Evolutionary conservation across 441 rosid genomes (phyloP), one percentile per base, ranked within the genome.

Genomic region (Gossypium gossypioides): DNA sequence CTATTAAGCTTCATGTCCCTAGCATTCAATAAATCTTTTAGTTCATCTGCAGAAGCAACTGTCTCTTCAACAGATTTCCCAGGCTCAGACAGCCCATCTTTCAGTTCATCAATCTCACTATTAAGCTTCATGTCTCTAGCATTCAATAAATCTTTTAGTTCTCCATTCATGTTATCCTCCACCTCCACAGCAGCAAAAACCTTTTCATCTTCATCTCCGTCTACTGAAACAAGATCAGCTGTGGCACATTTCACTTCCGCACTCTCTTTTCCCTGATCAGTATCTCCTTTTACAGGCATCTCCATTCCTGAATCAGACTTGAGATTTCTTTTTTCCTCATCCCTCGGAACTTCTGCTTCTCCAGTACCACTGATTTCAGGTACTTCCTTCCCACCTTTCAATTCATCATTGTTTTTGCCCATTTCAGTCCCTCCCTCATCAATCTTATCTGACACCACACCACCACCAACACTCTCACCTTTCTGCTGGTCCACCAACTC

Each of bases 401-500:
- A 12, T 58, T 74, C 80, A 76, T 52, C 75, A 22, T 32, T 22
- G 5, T 4, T 64, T 16, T 8, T 62, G 51, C 68, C 81, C 67
- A 48, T 37, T 40, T 0, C 2, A 42, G 82, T 87, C 78, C 89
- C 87, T 60, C 89, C 89, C 72, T 86, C 82, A 27, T 79, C 84
- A 71, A 76, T 75, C 79, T 71, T 81, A 69, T 82, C 83, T 18
- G 54, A 37, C 10, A 62, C 66, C 56, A 69, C 81, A 75, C 48
- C 73, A 34, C 59, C 73, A 71, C 76, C 79, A 60, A 70, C 63
- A 74, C 69, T 67, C 74, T 77, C 83, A 22, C 27, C 72, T 57
- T 79, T 74, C 72, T 72, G 79, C 55, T 72, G 84, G 73, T 19
- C 80, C 34, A 10, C 37, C 27, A 55, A 71, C 58, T 3, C 68